phyloP scores from a whole-genome alignment of 2,329 filamentous ascomycete species.

The Mycosphaerella arachidis region DNA sequence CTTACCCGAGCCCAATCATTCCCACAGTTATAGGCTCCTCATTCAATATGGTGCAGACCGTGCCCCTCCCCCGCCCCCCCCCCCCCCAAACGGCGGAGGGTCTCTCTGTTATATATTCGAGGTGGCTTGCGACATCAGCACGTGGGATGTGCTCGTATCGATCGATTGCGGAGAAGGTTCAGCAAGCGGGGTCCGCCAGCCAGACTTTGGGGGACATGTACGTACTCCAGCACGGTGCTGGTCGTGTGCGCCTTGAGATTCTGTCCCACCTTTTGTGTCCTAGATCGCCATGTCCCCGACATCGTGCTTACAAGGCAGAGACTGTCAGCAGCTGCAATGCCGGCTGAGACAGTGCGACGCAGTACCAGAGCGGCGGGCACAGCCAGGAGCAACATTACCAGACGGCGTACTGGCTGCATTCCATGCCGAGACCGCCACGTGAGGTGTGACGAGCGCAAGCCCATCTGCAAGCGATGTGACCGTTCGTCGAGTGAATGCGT shows the following conservation, averaged over 20 bases:
- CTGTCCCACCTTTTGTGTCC: not conserved
- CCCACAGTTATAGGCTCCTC: too few species aligned
- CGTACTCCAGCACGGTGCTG: not conserved
- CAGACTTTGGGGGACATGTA: not conserved
- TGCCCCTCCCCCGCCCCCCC: not conserved
- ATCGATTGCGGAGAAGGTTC: not conserved
- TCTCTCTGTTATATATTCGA: too few species aligned
- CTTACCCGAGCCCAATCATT: too few species aligned
- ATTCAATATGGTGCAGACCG: too few species aligned
- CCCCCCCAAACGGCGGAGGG: not conserved
- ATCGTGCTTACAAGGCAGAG: not conserved
- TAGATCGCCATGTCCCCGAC: not conserved
- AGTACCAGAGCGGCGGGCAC: not conserved
- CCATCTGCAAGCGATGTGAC: conserved; percentile 10
- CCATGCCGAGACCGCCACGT: conserved; percentile 14
- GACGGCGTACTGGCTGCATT: conserved; percentile 13
- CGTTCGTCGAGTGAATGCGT: conserved; percentile 6
- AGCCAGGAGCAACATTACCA: conserved; percentile 8
- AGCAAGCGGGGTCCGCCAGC: not conserved
- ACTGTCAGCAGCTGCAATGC: not conserved
- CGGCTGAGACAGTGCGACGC: not conserved
- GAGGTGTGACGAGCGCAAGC: conserved; percentile 13
- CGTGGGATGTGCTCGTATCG: not conserved
- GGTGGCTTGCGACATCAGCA: not conserved
- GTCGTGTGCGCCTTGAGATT: not conserved